Evolutionary conservation across 768 basidiomycete species (phyloP).

Genomic region (Austroboletus festivus): DNA sequence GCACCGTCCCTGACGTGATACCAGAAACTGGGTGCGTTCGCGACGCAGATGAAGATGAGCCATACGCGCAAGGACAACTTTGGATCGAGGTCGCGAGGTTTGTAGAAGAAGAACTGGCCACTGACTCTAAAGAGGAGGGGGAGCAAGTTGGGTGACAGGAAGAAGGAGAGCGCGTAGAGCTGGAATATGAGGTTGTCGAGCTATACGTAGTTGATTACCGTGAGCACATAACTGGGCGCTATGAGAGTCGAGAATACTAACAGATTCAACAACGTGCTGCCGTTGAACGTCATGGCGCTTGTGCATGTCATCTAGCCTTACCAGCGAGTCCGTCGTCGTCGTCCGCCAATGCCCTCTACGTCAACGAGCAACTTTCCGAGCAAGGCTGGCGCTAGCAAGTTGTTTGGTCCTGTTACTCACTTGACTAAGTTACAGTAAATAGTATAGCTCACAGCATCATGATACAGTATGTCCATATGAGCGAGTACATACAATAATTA

Average conservation of each 20-base stretch:
- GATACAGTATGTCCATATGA: neutral
- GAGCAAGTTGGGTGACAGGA: constrained; percentile 63
- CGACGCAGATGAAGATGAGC: constrained; percentile 53
- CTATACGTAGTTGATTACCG: constrained; percentile 35
- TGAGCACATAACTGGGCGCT: constrained; percentile 8
- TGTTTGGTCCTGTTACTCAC: constrained; percentile 32
- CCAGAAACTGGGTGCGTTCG: constrained; percentile 62
- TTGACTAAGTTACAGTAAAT: neutral
- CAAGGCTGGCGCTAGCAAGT: no score
- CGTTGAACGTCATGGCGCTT: constrained; percentile 63
- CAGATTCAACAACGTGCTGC: constrained; percentile 67
- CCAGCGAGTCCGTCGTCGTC: constrained; percentile 15
- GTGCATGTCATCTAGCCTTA: constrained; percentile 48
- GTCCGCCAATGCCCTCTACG: constrained; percentile 2
- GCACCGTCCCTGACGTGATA: constrained; percentile 52
- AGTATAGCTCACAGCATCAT: neutral
- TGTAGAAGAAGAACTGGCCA: constrained; percentile 63
- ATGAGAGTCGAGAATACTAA: constrained; percentile 32
- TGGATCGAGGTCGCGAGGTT: constrained; percentile 64
- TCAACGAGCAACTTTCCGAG: neutral
- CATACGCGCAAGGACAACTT: constrained; percentile 67
- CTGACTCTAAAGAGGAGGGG: constrained; percentile 42
- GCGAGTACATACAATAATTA: constrained; percentile 2
- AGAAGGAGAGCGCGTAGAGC: constrained; percentile 71
- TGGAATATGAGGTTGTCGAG: constrained; percentile 71